phyloP scores from a whole-genome alignment of 164 flowering plant genomes.

The Euptelea pleiosperma region DNA sequence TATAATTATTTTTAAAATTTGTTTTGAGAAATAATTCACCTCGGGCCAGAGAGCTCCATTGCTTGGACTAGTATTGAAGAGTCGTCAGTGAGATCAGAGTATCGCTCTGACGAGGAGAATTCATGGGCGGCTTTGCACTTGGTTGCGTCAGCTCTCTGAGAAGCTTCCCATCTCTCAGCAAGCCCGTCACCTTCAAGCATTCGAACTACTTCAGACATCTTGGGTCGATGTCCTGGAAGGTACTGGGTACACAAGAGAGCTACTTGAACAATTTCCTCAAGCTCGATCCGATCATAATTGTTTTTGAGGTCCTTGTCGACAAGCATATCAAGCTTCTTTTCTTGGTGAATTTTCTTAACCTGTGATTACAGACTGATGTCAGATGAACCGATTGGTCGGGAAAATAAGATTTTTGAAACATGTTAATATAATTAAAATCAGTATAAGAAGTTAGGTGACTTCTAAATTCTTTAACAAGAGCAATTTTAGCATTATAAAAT shows the following conservation, averaged over 20 bases:
- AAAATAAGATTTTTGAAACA: too few species aligned
- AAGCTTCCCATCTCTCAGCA: constrained; percentile 71
- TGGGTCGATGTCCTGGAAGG: constrained; percentile 57
- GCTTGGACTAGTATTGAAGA: constrained; percentile 65
- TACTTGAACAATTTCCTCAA: constrained; percentile 70
- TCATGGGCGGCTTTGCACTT: constrained; percentile 42
- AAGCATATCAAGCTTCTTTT: constrained; percentile 60
- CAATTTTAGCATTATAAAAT: too few species aligned
- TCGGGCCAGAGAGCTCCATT: constrained; percentile 68
- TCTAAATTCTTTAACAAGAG: too few species aligned
- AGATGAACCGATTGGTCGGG: too few species aligned
- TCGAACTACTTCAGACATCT: constrained; percentile 66
- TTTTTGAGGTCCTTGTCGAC: constrained; percentile 65
- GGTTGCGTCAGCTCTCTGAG: constrained; percentile 42
- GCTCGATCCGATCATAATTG: constrained; percentile 59
- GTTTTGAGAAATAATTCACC: constrained; percentile 29
- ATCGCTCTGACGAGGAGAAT: constrained; percentile 59
- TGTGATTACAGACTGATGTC: too few species aligned
- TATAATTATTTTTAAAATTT: not conserved
- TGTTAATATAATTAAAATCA: too few species aligned
- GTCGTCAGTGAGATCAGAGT: constrained; percentile 67
- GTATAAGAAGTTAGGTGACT: too few species aligned
- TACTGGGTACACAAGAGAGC: constrained; percentile 60
- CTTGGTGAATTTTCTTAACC: constrained; percentile 73
- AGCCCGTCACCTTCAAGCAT: constrained; percentile 77